A percentile compares a stretch with the other conserved stretches of the same genome.
These are phyloP conservation scores for Ophiostoma himal-ulmi DNA, from an alignment of 2,329 filamentous ascomycete genomes.

Conservation along the genomic window DNA sequence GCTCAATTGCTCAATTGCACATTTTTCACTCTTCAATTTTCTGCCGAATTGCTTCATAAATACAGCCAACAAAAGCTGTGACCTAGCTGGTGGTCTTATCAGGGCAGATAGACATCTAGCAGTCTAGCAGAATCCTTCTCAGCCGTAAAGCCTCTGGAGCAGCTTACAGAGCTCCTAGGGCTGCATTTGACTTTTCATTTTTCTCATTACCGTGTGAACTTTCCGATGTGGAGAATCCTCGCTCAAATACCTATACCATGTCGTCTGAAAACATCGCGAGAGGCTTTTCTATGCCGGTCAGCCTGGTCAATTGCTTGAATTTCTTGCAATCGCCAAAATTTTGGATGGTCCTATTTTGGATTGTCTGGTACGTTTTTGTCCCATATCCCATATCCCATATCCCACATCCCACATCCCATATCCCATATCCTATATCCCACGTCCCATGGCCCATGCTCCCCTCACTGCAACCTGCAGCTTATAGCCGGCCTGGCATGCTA, in stretches of 20 bases:
- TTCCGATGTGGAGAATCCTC: conserved; percentile 9
- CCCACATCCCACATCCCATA: too few relatives aligned
- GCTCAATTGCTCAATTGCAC: neutral
- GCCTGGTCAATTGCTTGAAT: conserved; percentile 9
- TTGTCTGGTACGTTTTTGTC: conserved; percentile 40
- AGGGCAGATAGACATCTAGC: neutral
- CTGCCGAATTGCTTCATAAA: neutral
- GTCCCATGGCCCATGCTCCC: neutral
- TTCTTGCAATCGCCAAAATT: conserved; percentile 39
- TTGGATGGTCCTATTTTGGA: conserved; percentile 40
- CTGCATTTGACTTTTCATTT: neutral
- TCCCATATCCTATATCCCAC: neutral
- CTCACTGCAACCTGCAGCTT: neutral
- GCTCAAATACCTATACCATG: conserved; percentile 19
- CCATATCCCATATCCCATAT: neutral
- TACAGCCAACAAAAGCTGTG: neutral
- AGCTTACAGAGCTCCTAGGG: neutral
- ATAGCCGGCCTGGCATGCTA: neutral
- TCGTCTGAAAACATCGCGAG: conserved; percentile 8
- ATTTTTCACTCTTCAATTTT: neutral
- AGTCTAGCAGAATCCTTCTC: conserved; percentile 2
- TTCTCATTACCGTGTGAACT: neutral
- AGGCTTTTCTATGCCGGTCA: neutral
- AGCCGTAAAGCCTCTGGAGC: conserved; percentile 1
- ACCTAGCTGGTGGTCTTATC: neutral